Base-by-base conservation (phyloP, 805 yeast species). In the Wickerhamomyces bovis region DNA sequence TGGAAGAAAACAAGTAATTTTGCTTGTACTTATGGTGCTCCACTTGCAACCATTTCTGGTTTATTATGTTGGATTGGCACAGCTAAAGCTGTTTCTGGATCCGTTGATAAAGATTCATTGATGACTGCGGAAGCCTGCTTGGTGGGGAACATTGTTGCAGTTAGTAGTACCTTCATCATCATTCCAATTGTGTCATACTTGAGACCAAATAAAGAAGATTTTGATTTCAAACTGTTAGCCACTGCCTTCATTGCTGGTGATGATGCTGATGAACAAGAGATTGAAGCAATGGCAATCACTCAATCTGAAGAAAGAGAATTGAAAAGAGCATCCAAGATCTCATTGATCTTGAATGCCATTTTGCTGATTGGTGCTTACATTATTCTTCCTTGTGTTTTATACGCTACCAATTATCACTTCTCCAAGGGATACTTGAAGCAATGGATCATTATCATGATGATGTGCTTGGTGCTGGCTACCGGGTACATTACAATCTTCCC, bases 281-380 rank as follows among this genome's bases (percentile, higher is more conserved):
- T 45, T n/a, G 49, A 51, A 16, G 66, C 67, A 4, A 52, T 65
- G 54, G 45, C 44, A 10, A 47, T 60, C 9, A 44, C 52, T 8
- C 47, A 31, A 22, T 51, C 52, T 3, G 65, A 62, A 16, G 53
- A 55, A 41, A 54, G 52, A 18, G 44, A 44, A 6, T 45, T 63
- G 39, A 68, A 67, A 48, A 63, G 52, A 31, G 78, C 74, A 33
- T 64, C 69, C 9, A 55, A 61, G 25, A 65, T 73, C 49, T 71
- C 77, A 56, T 54, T 71, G 9, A 51, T 63, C 2, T 59, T 76
- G 31, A 76, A 78, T 41, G 22, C 53, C 13, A 56, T 67, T 33
- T 28, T 63, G 12, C 20, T 67, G 3, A 41, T 63, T 19, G 64
- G 66, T 2, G 65, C 60, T 18, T 66, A 62, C 46, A 44, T 70